Evolutionary conservation across 2,329 filamentous ascomycete species (phyloP).

Genomic region (Colletotrichum destructivum): DNA sequence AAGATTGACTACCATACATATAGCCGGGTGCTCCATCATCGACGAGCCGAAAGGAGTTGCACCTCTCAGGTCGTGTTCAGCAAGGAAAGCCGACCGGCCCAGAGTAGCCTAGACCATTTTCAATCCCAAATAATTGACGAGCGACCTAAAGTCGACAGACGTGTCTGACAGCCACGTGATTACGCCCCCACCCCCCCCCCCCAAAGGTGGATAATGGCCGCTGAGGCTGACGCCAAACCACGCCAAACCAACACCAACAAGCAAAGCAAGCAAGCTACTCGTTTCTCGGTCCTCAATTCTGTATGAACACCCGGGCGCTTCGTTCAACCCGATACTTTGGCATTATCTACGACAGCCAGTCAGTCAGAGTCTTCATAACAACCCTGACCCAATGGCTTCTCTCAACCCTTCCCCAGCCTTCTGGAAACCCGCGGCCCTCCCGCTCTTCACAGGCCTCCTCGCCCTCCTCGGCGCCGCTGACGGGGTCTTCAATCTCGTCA

Average conservation of each 20-base stretch:
- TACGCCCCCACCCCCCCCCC: too few relatives aligned
- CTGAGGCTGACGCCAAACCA: too few relatives aligned
- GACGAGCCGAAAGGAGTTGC: too few relatives aligned
- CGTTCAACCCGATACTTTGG: too few relatives aligned
- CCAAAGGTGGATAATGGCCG: not conserved
- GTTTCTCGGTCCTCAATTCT: not conserved
- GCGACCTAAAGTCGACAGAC: not conserved
- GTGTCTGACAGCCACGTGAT: not conserved
- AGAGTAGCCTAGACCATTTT: not conserved
- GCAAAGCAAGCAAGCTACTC: not conserved
- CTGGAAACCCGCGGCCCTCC: constrained; percentile 35
- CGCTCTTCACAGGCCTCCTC: constrained; percentile 34
- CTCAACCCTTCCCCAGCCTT: not conserved
- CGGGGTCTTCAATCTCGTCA: constrained; percentile 32
- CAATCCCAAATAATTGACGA: not conserved
- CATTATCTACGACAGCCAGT: not conserved
- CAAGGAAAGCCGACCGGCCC: too few relatives aligned
- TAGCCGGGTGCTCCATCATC: too few relatives aligned
- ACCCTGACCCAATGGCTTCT: constrained; percentile 4
- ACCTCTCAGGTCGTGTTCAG: too few relatives aligned
- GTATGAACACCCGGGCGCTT: too few relatives aligned
- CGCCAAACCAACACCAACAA: not conserved
- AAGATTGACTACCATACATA: too few relatives aligned
- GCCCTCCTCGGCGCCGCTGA: constrained; percentile 34
- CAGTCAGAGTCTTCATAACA: not conserved